Evolutionary conservation across 352 stramenopile species (phyloP).

Genomic region (Phytophthora lateralis): DNA sequence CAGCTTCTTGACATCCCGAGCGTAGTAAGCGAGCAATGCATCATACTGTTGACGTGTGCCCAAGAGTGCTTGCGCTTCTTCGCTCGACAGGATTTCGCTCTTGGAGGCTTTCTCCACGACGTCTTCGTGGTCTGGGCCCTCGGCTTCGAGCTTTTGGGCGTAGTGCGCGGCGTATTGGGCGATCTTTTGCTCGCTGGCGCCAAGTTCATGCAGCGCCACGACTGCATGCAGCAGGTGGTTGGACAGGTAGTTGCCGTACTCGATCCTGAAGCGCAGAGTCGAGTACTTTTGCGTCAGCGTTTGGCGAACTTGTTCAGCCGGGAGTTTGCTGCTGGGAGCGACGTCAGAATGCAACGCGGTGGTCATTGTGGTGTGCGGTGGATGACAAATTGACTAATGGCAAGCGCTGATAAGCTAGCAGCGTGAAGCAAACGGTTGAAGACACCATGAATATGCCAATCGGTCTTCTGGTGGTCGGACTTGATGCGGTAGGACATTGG

Average conservation of each 20-base stretch:
- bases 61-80: constrained; percentile 27
- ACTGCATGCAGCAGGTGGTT: constrained; percentile 52
- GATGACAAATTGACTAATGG: constrained; percentile 21
- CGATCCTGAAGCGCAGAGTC: constrained; percentile 39
- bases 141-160: constrained; percentile 35
- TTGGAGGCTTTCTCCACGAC: constrained; percentile 13
- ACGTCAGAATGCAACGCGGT: neutral
- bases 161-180: constrained; percentile 37
- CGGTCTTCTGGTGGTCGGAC: constrained; percentile 21
- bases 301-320: constrained; percentile 35
- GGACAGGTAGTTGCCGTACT: constrained; percentile 44
- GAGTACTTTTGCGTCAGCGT: constrained; percentile 38
- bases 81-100: constrained; percentile 17
- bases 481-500: constrained; percentile 24
- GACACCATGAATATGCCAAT: neutral
- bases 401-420: neutral
- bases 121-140: constrained; percentile 33
- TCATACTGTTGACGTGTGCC: constrained; percentile 40
- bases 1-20: constrained; percentile 30
- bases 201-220: constrained; percentile 42
- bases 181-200: constrained; percentile 39
- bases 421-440: neutral
- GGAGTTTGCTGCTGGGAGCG: constrained; percentile 16
- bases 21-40: constrained; percentile 36
- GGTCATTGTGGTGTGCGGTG: constrained; percentile 9